Conservation (phyloP, 192 early-diverging fungal genomes). For the Coemansia sp. region DNA sequence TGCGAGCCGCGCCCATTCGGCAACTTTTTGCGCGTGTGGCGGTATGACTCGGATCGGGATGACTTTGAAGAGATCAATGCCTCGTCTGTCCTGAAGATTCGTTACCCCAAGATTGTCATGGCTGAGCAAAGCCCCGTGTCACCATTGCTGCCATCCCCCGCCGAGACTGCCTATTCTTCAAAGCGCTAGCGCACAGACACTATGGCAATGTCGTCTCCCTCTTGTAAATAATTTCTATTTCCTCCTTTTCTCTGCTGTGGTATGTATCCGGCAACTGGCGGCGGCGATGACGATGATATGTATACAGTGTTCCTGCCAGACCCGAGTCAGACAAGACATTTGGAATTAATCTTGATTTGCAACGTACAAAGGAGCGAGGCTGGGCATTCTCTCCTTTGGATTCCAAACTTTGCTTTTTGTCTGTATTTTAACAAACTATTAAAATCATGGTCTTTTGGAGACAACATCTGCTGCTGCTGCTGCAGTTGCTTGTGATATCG, state of each 20-base stretch:
- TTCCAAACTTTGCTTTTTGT: not conserved
- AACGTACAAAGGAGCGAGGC: too few relatives aligned
- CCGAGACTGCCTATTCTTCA: conserved; percentile 32
- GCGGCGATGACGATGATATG: not conserved
- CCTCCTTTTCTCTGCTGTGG: not conserved
- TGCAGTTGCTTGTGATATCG: conserved; percentile 8
- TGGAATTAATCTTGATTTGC: not conserved
- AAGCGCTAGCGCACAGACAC: not conserved
- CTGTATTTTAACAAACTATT: not conserved
- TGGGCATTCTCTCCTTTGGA: not conserved
- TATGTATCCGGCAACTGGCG: not conserved
- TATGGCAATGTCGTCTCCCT: not conserved
- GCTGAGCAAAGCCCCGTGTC: conserved; percentile 11
- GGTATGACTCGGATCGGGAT: conserved; percentile 24
- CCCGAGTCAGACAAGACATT: not conserved
- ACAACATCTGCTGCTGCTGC: not conserved
- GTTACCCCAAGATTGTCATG: conserved; percentile 29
- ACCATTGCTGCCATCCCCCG: conserved; percentile 44
- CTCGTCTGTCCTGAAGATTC: conserved; percentile 35
- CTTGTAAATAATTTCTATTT: conserved; percentile 1
- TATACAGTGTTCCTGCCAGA: not conserved
- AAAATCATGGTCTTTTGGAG: not conserved
- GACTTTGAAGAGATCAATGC: conserved; percentile 47
- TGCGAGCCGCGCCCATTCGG: conserved; percentile 86
- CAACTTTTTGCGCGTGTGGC: conserved; percentile 50